Conservation (phyloP, 2,329 filamentous ascomycete genomes). For the Ophiostoma populinum region DNA sequence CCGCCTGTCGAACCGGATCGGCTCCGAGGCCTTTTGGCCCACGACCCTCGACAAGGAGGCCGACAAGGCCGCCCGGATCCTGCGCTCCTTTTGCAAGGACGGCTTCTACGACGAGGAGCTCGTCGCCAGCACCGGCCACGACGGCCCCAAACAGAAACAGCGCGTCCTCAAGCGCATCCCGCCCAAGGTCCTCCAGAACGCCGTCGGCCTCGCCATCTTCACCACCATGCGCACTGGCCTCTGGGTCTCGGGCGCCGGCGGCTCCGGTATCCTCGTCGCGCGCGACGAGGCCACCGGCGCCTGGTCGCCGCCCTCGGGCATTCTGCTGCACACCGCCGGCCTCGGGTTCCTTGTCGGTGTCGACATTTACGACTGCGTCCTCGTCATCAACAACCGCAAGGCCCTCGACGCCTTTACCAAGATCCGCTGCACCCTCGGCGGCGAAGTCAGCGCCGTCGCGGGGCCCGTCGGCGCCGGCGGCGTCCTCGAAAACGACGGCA, state of each 20-base stretch:
- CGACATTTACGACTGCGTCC: constrained; percentile 79
- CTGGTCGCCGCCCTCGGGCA: constrained; percentile 68
- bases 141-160: constrained; percentile 15
- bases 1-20: constrained; percentile 22
- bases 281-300: constrained; percentile 33
- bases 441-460: constrained; percentile 60
- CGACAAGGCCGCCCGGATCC: constrained; percentile 58
- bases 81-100: constrained; percentile 55
- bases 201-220: constrained; percentile 55
- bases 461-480: constrained; percentile 54
- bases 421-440: constrained; percentile 58
- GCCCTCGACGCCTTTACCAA: constrained; percentile 64
- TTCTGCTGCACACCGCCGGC: constrained; percentile 64
- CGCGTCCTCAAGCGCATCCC: constrained; percentile 36
- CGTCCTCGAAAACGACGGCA: constrained; percentile 39
- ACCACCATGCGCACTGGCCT: constrained; percentile 43
- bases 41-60: constrained; percentile 56
- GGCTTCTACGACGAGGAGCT: constrained; percentile 29
- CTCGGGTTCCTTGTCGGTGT: constrained; percentile 67
- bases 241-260: constrained; percentile 38
- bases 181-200: constrained; percentile 42
- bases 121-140: constrained; percentile 8
- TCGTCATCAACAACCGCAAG: constrained; percentile 65
- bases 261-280: constrained; percentile 41
- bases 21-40: constrained; percentile 61